Base-by-base conservation (phyloP, 352 stramenopile genomes). In the Peronospora farinosa region DNA sequence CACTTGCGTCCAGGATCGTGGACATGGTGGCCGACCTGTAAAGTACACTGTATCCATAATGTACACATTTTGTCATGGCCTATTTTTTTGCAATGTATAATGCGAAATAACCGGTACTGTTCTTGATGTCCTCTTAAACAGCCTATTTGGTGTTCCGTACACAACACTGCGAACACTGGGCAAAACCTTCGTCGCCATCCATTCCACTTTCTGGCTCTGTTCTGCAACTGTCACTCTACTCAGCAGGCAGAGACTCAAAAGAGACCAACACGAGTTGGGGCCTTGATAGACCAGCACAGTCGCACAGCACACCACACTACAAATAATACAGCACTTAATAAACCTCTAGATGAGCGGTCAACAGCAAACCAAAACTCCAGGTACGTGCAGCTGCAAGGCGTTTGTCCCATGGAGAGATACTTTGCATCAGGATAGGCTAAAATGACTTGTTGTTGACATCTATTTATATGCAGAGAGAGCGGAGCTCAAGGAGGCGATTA, bases 401-500 rank as follows among this genome's bases (percentile, higher is more conserved):
- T 28, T 8, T 9, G 5, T n/a, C 16, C 36, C 9, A 35, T 23
- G 21, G 40, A 21, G 7, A 5, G n/a, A 28, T 31, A 12, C 17
- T 12, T 13, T 33, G 21, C 3, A 21, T 10, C 13, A 16, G 11
- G 9, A 45, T 11, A 19, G n/a, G 1, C 19, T 0, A 11, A 12
- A 5, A 25, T 39, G 13, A 54, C 43, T 51, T 52, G 32, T 42
- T n/a, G 2, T 37, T 37, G 31, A 12, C 12, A 37, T 37, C n/a
- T 25, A 6, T 27, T 41, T 45, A 5, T 19, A 15, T 41, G 30
- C 58, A 86, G 72, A 72, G 37, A 71, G 67, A 48, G 69, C 80
- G 38, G 77, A 86, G 47, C 65, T 95, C 31, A 87, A 88, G 58
- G 57, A 85, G 23, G 79, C 81, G 15, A 79, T 95, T 54, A 86